Base-by-base conservation (phyloP, 495 filamentous ascomycete species). In the Beverwykella pulmonaria region DNA sequence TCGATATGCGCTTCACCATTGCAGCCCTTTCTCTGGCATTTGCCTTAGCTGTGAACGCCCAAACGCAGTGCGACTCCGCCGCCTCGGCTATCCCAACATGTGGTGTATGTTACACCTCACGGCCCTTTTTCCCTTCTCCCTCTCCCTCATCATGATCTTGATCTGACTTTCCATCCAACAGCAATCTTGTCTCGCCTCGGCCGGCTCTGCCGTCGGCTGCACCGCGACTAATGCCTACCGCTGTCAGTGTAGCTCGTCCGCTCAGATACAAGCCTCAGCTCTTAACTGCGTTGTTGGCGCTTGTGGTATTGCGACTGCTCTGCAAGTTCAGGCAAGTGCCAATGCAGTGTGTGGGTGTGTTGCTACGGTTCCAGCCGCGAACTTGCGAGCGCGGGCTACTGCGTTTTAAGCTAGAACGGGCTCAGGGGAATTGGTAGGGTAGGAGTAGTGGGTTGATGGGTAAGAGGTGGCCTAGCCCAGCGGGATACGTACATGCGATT, bases 1-100 rank as follows among this genome's bases (percentile, higher is more conserved):
- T 34, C 32, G 12, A 34, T 34, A 34, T 34, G 32, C 32, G 32
- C 32, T 6, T 34, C 17, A 6, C 22, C 46, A 49, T 49, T 15
- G 7, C 46, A 4, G 22, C 46, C 22, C 46, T 49, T 7, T 4
- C 46, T 25, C 22, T 49, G 22, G 46, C 17, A 19, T 49, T 49
- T 25, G 46, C 22, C 46, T 19, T 15, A 19, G 17, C 46, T 19
- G 46, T 49, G n/a, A 19, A 19, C 46, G 46, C 46, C 17, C 46
- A 49, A 25, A 49, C n/a, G n/a, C n/a, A 19, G 17, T 49, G 46
- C 22, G 46, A 6, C 46, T 49, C 46, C 17, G 17, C 46, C 46
- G 46, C 46, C 22, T 49, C 46, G 22, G 46, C 46, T 25, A 25
- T 49, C 46, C 46, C 46, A 49, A 49, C 46, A 4, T 49, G 46